Evolutionary conservation across 2,329 filamentous ascomycete genomes (phyloP).

Genomic region (Phyllosticta capitalensis): DNA sequence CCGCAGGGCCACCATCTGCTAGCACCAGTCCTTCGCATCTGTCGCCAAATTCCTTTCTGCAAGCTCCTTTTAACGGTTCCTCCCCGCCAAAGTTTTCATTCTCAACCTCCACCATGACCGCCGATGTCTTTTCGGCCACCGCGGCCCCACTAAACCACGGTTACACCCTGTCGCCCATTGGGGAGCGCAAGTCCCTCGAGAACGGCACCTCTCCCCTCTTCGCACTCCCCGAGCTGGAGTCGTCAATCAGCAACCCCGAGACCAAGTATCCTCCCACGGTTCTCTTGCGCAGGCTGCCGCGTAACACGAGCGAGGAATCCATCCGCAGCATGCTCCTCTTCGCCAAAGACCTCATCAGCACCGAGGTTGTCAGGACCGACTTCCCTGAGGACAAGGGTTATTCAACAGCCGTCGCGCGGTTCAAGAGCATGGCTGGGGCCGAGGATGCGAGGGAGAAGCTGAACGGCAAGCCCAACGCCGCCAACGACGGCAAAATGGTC

Average conservation of each 20-base stretch:
- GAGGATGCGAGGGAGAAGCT: slow-evolving; percentile 50
- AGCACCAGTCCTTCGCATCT: slow-evolving; percentile 32
- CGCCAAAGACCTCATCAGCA: slow-evolving; percentile 52
- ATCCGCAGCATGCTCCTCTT: slow-evolving; percentile 57
- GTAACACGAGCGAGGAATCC: slow-evolving; percentile 48
- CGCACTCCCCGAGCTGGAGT: slow-evolving; percentile 27
- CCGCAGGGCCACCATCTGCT: slow-evolving; percentile 32
- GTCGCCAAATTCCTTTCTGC: slow-evolving; percentile 27
- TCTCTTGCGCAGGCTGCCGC: slow-evolving; percentile 50
- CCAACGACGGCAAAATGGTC: slow-evolving; percentile 50
- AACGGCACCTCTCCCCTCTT: slow-evolving; percentile 26
- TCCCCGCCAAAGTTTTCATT: slow-evolving; percentile 28
- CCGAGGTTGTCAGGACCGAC: slow-evolving; percentile 45
- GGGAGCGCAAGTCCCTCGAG: slow-evolving; percentile 31
- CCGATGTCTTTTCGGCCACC: slow-evolving; percentile 30
- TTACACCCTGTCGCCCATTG: slow-evolving; percentile 32
- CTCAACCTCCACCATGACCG: slow-evolving; percentile 28
- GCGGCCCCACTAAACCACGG: slow-evolving; percentile 21
- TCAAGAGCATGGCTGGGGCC: slow-evolving; percentile 47
- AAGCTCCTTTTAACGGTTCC: slow-evolving; percentile 31
- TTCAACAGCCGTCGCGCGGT: slow-evolving; percentile 49
- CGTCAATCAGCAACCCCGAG: slow-evolving; percentile 17
- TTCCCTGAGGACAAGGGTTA: slow-evolving; percentile 48
- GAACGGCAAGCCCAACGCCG: slow-evolving; percentile 52
- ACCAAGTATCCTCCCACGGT: slow-evolving; percentile 28